Percentiles rank a stretch among this genome's conserved stretches.
Conservation (phyloP, 352 stramenopile species). For the Halophytophthora polymorphica region DNA sequence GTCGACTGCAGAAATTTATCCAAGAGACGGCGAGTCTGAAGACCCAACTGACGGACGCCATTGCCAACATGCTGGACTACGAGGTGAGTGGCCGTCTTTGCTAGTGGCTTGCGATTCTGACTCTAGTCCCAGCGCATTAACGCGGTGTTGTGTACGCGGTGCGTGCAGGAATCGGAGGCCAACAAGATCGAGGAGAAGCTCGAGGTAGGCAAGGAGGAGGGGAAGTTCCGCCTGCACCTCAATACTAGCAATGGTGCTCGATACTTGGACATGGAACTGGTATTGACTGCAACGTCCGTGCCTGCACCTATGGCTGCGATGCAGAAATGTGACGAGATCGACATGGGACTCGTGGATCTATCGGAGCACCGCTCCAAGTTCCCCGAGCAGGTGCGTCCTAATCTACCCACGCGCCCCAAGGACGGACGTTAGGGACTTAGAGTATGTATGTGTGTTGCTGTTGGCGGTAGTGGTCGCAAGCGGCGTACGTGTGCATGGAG, state of each 20-base stretch:
- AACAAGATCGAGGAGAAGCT: conserved; percentile 71
- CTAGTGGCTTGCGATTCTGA: too few species aligned
- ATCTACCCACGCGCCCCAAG: too few species aligned
- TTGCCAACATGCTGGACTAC: conserved; percentile 58
- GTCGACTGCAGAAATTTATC: conserved; percentile 59
- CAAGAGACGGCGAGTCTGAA: conserved; percentile 51
- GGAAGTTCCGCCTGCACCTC: too few species aligned
- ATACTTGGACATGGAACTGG: neutral
- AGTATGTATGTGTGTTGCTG: neutral
- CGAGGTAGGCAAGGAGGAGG: conserved; percentile 35
- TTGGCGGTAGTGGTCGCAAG: conserved; percentile 48
- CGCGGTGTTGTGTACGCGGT: neutral
- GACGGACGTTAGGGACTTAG: neutral
- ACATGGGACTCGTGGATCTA: conserved; percentile 73
- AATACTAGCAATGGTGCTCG: neutral
- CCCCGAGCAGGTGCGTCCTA: conserved; percentile 52
- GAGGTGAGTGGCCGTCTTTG: conserved; percentile 37
- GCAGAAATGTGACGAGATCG: conserved; percentile 82
- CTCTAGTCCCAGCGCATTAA: neutral
- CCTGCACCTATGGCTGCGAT: too few species aligned
- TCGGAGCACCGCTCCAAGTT: conserved; percentile 65
- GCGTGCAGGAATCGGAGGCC: conserved; percentile 43
- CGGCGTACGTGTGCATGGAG: conserved; percentile 47
- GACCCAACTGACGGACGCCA: conserved; percentile 39
- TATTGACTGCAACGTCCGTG: conserved; percentile 4